A percentile compares a stretch with the other conserved stretches of the same genome.
Conservation (phyloP, 225 moss, liverwort and hornwort species). For the Lunularia cruciata region DNA sequence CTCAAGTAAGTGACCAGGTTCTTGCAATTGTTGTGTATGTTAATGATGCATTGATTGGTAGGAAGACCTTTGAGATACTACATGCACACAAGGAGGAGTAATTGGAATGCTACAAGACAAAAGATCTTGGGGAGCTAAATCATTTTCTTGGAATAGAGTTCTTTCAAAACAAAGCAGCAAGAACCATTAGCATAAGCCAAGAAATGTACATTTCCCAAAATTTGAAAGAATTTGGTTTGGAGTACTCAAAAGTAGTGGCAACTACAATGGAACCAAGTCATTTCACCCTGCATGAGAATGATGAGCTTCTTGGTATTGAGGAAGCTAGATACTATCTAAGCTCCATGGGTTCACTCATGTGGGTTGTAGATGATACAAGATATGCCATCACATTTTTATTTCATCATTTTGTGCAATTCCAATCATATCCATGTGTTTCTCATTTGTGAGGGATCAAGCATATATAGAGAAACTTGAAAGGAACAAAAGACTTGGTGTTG, state of each 20-base stretch:
- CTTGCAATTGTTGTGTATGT: slow-evolving; percentile 1
- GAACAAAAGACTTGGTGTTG: too few species aligned
- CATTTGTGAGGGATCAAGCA: too few species aligned
- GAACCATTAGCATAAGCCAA: background rate
- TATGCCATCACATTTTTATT: too few species aligned
- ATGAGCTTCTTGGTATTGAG: background rate
- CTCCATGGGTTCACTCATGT: too few species aligned
- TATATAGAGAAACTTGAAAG: too few species aligned
- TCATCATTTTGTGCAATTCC: too few species aligned
- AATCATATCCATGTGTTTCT: too few species aligned
- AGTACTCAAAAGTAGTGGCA: background rate
- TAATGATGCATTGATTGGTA: background rate
- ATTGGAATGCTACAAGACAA: background rate
- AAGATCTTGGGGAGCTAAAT: background rate
- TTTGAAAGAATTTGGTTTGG: background rate
- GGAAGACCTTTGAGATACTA: background rate
- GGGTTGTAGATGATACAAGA: too few species aligned
- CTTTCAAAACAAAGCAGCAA: background rate
- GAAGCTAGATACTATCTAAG: too few species aligned
- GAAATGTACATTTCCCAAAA: background rate
- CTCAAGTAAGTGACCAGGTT: background rate
- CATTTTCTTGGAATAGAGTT: too few species aligned
- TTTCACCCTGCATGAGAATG: background rate
- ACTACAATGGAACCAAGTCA: too few species aligned
- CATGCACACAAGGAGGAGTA: background rate